Evolutionary conservation across 768 basidiomycete species (phyloP), one percentile per base, ranked within the genome.

Genomic region (Termitomyces sp.): DNA sequence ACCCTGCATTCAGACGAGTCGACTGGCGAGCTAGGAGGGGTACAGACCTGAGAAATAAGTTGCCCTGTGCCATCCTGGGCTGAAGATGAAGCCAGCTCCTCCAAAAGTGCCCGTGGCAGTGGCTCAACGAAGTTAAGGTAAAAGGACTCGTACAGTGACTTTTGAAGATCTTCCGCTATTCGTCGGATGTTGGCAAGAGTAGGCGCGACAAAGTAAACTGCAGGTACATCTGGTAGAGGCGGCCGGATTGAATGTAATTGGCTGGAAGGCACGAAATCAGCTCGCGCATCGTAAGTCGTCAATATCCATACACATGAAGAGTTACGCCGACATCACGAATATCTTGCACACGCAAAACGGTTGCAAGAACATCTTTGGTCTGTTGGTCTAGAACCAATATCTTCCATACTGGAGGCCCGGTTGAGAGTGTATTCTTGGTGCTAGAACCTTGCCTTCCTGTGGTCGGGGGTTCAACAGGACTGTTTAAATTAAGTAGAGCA

Each of bases 91-190:
- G 97, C 96, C 21, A 99, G 81, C 69, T 98, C 96, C 71, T 99
- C 97, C 7, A 99, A 78, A 42, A 98, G 75, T 2, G 91, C 79
- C 52, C 96, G 83, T 8, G 94, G 85, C 5, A 99, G 76, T 2
- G 95, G 90, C 59, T 94, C 94, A 11, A 94, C 93, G 68, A 98
- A 99, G 70, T 95, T 96, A 61, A 99, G 77, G 69, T 98, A 89
- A 68, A 89, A 94, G 0, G 92, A 86, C 64, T 97, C 92, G 67
- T 99, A 99, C 44, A 98, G 79, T 27, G 79, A 78, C 66, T 93
- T 91, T 68, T 86, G 85, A 37, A 98, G 81, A 72, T 99, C 97
- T 68, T 96, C 88, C 16, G 93, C 89, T 78, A 99, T 96, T 59
- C 96, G 82, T 57, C 81, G 79, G 63, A 98, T 81, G 68, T 98